phyloP scores from a whole-genome alignment of 164 flowering plant genomes.

The Liquidambar formosana region DNA sequence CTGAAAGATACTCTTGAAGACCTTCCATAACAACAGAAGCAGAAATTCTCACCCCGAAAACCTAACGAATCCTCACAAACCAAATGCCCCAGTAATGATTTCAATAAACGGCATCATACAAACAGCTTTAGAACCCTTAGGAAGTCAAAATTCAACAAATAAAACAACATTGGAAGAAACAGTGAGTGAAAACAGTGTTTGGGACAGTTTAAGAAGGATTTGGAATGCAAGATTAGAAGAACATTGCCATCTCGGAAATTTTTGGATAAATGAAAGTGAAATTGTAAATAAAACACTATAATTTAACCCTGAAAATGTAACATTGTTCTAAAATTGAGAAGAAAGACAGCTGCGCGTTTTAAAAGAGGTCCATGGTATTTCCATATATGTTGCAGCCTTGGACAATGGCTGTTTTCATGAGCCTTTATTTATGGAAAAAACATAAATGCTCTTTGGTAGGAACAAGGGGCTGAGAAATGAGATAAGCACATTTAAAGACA shows the following conservation, averaged over 20 bases:
- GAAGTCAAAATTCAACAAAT: neutral
- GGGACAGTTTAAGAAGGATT: neutral
- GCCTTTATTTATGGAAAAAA: neutral
- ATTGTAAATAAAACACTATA: neutral
- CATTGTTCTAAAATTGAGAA: neutral
- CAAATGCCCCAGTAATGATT: neutral
- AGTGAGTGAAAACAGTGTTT: neutral
- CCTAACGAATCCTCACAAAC: neutral
- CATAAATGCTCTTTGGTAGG: neutral
- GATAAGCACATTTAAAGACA: neutral
- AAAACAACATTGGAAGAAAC: neutral
- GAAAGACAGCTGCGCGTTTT: too few relatives aligned
- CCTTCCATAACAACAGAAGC: conserved; percentile 7
- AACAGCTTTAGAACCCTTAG: neutral
- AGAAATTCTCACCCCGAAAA: neutral
- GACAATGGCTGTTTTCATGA: too few relatives aligned
- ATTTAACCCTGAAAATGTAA: neutral
- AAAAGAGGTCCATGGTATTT: too few relatives aligned
- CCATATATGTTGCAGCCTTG: neutral
- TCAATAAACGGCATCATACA: neutral
- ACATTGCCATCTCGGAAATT: neutral
- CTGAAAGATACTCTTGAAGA: neutral
- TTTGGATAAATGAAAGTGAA: neutral
- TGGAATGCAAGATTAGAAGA: neutral
- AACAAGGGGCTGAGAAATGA: neutral